phyloP scores from a whole-genome alignment of 106 monocot species.

The Dioscorea alata region DNA sequence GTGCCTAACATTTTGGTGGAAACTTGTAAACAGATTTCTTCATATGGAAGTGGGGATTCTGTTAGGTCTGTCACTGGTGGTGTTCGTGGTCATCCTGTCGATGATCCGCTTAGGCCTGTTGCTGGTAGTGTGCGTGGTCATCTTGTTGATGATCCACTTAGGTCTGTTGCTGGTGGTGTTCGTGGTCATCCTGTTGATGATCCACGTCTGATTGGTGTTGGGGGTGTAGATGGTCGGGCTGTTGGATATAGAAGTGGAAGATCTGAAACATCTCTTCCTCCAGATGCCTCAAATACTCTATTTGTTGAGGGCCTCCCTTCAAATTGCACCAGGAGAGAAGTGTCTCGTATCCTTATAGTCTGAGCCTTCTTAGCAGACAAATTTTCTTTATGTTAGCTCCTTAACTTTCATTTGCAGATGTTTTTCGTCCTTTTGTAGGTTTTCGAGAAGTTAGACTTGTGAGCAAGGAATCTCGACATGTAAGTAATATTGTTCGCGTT shows the following conservation, averaged over 20 bases:
- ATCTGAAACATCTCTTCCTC: conserved; percentile 55
- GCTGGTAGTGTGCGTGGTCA: conserved; percentile 21
- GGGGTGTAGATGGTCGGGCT: conserved; percentile 23
- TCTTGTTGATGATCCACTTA: conserved; percentile 23
- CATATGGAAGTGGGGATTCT: conserved; percentile 22
- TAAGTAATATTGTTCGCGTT: conserved; percentile 19
- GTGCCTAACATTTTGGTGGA: neutral
- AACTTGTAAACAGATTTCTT: conserved; percentile 19
- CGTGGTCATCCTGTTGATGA: conserved; percentile 38
- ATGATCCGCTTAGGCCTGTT: conserved; percentile 28
- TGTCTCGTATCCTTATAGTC: conserved; percentile 74
- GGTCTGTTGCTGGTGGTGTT: conserved; percentile 36
- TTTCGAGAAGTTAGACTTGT: conserved; percentile 56
- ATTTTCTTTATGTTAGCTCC: conserved; percentile 4
- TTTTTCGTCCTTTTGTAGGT: conserved; percentile 66
- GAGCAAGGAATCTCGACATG: conserved; percentile 50
- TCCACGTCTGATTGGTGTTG: conserved; percentile 15
- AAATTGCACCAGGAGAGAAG: conserved; percentile 62
- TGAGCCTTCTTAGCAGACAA: too few species aligned
- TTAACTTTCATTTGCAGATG: conserved; percentile 27
- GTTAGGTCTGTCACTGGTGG: conserved; percentile 36
- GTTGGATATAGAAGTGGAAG: conserved; percentile 32
- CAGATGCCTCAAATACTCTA: conserved; percentile 66
- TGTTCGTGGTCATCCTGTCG: conserved; percentile 25
- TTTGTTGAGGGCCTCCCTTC: conserved; percentile 76